phyloP scores from a whole-genome alignment of 768 basidiomycete species.

The Termitomyces sp. region DNA sequence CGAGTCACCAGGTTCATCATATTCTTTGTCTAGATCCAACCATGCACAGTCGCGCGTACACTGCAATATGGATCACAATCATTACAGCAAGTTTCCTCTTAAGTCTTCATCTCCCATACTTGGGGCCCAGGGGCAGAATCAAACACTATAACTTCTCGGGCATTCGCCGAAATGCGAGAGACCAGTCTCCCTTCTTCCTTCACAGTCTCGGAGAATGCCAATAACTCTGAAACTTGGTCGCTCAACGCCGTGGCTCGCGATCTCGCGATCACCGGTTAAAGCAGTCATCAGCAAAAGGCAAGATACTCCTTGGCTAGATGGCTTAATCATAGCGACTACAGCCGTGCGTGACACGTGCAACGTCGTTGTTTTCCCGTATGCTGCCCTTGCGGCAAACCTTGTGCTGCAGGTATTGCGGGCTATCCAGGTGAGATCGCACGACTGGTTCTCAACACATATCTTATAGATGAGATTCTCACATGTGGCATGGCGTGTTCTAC shows the following conservation, averaged over 20 bases:
- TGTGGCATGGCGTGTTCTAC: not conserved
- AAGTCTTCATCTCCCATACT: not conserved
- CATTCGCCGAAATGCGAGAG: not conserved
- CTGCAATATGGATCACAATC: not conserved
- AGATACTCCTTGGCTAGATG: not conserved
- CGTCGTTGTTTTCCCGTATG: not conserved
- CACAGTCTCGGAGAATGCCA: not conserved
- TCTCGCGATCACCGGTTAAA: not conserved
- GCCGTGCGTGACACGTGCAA: conserved; percentile 1
- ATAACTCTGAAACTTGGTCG: not conserved
- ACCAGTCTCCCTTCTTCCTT: not conserved
- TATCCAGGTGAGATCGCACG: conserved; percentile 1
- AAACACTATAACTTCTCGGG: not conserved
- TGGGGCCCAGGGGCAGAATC: not conserved
- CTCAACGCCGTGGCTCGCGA: not conserved
- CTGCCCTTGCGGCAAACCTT: conserved; percentile 4
- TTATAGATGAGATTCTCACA: not conserved
- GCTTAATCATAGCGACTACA: not conserved
- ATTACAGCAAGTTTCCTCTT: not conserved
- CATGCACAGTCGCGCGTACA: not conserved
- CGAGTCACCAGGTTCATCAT: not conserved
- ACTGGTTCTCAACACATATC: not conserved
- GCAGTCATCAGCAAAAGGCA: too few relatives aligned
- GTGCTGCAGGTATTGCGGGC: conserved; percentile 4
- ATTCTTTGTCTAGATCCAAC: not conserved